Base-by-base conservation (phyloP, 345 rosid species). In the Aquilaria malaccensis region DNA sequence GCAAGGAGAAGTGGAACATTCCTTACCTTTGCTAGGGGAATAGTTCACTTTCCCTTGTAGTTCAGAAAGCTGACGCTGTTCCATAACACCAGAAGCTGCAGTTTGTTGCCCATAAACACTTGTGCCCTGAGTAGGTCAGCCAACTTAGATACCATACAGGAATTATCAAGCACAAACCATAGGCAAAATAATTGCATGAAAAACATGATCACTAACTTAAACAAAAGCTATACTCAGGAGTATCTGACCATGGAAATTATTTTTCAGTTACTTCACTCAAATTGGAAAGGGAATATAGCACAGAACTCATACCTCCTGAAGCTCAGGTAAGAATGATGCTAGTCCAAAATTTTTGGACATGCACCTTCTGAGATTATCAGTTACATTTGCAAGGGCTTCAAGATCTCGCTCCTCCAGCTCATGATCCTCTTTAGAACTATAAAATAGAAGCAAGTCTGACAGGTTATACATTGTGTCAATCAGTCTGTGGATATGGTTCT, bases 371-470 rank as follows among this genome's bases (percentile, higher is more conserved):
- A 93, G 86, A 75, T 89, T 85, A 33, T 72, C 67, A 31, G 86
- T 69, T 61, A 76, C 87, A 65, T 66, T 77, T 63, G 84, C 78
- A 66, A 93, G 89, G 67, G 70, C 67, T 70, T 71, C 81, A 62
- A 50, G 56, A 45, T 85, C 88, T 59, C 78, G 73, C 52, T 74
- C 80, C 80, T 74, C 81, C 77, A 89, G 50, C 71, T 72, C 72
- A 69, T 74, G 80, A 11, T 74, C 62, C 59, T 78, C 80, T 62
- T 67, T 77, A 47, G 79, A 84, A 75, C 84, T 83, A 56, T 84
- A 78, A 78, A 60, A 69, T 50, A 80, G 76, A 67, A 93, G 88
- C 76, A 85, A 61, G 73, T 87, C 89, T 63, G 98, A 87, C 58
- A 93, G 73, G 69, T 76, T 79, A 70, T 71, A 81, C 85, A 85